These are phyloP conservation scores for Ogataea neopini DNA, from an alignment of 805 yeast genomes.

Conservation along the genomic window DNA sequence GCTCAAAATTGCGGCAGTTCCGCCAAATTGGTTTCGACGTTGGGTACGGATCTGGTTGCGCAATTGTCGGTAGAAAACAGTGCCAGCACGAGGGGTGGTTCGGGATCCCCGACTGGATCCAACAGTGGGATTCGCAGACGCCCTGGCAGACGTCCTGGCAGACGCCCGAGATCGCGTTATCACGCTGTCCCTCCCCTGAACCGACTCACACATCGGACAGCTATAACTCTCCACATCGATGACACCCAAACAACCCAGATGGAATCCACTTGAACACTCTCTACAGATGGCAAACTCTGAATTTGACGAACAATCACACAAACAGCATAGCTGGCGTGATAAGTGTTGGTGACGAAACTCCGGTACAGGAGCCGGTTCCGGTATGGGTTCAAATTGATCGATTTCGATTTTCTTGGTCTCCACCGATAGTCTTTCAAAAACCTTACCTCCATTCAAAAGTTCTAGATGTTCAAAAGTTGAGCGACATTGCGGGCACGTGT, in stretches of 20 bases:
- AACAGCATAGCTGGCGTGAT: constrained; percentile 30
- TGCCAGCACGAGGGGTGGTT: no score
- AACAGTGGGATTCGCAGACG: no score
- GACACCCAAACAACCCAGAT: constrained; percentile 34
- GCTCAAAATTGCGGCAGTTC: neutral
- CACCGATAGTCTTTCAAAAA: constrained; percentile 22
- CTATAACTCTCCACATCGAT: constrained; percentile 27
- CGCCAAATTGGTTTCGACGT: neutral
- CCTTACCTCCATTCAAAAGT: constrained; percentile 16
- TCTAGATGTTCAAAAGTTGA: constrained; percentile 26
- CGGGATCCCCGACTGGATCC: no score
- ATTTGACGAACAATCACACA: constrained; percentile 32
- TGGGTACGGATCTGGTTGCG: constrained; percentile 21
- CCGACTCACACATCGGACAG: constrained; percentile 40
- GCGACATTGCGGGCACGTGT: constrained; percentile 39
- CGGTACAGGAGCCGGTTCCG: neutral
- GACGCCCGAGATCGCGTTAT: no score
- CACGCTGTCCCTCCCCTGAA: constrained; percentile 25
- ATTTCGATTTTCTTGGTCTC: constrained; percentile 26
- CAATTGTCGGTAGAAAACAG: constrained; percentile 21
- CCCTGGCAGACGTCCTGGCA: neutral
- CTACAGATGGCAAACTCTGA: constrained; percentile 32
- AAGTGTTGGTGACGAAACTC: constrained; percentile 25
- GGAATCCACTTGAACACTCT: constrained; percentile 36
- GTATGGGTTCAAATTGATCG: constrained; percentile 21